Conservation (phyloP, 306 rosid genomes). For the Glycine latifolia region DNA sequence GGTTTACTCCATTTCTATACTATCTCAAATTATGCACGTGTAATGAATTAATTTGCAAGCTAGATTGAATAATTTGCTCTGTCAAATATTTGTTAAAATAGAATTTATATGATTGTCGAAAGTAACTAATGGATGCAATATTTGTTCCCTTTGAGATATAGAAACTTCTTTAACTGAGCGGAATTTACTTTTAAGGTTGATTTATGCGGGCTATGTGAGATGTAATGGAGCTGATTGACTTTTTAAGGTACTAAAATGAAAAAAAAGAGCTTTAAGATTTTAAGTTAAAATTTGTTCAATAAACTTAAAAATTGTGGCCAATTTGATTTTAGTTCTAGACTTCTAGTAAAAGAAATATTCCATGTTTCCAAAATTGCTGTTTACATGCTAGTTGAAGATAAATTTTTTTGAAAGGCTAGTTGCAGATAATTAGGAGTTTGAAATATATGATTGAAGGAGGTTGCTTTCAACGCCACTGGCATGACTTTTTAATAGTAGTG, state of each 20-base stretch:
- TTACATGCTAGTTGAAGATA: neutral
- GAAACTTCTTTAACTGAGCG: neutral
- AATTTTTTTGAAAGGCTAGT: neutral
- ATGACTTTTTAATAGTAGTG: neutral
- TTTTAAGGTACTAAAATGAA: neutral
- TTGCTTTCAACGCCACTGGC: neutral
- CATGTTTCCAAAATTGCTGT: neutral
- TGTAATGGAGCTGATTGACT: neutral
- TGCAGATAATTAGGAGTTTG: neutral
- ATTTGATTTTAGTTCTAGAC: too few relatives aligned
- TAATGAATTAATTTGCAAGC: neutral
- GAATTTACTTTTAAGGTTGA: neutral
- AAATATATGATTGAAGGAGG: neutral
- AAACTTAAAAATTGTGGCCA: too few relatives aligned
- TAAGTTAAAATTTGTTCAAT: too few relatives aligned
- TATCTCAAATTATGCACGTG: neutral
- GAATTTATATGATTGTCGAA: neutral
- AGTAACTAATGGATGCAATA: neutral
- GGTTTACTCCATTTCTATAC: neutral
- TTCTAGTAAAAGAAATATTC: too few relatives aligned
- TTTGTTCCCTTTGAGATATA: neutral
- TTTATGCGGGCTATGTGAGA: conserved; percentile 12
- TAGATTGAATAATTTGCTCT: neutral
- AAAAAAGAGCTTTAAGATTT: too few relatives aligned
- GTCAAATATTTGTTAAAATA: neutral